Evolutionary conservation across 2,329 filamentous ascomycete species (phyloP).

Genomic region (Penicillium palitans): DNA sequence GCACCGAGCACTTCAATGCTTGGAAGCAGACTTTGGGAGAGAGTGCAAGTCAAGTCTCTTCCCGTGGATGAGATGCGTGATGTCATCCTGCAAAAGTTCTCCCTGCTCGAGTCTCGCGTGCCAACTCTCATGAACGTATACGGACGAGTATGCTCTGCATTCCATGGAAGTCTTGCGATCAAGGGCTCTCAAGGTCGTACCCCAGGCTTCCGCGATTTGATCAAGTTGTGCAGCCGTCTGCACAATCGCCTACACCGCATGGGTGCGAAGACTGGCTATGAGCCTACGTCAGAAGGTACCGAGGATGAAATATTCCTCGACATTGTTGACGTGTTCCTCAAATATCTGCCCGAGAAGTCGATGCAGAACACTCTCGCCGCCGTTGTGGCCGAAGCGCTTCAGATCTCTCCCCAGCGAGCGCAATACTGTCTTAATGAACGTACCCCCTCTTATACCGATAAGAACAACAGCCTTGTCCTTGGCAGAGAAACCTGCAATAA

Average conservation of each 20-base stretch:
- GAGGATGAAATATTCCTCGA: constrained; percentile 89
- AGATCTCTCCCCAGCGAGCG: constrained; percentile 77
- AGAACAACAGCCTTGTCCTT: constrained; percentile 59
- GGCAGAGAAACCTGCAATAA: constrained; percentile 64
- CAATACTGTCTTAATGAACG: constrained; percentile 75
- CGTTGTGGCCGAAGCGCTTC: constrained; percentile 81
- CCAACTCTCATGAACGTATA: constrained; percentile 60
- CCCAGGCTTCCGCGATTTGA: constrained; percentile 72
- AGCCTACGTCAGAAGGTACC: constrained; percentile 70
- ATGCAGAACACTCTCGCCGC: constrained; percentile 56
- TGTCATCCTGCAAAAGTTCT: constrained; percentile 70
- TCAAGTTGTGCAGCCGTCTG: constrained; percentile 87
- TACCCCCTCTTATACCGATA: constrained; percentile 68
- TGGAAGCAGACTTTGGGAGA: constrained; percentile 82
- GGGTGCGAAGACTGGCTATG: constrained; percentile 65
- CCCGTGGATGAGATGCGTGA: constrained; percentile 68
- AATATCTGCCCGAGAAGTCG: constrained; percentile 68
- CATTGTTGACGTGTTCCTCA: constrained; percentile 87
- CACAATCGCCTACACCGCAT: constrained; percentile 60
- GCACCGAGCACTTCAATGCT: constrained; percentile 69
- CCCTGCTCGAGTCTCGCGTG: constrained; percentile 62
- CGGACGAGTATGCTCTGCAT: constrained; percentile 42
- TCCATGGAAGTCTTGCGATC: constrained; percentile 40
- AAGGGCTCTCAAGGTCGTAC: constrained; percentile 53
- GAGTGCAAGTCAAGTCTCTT: constrained; percentile 68